Evolutionary conservation across 495 filamentous ascomycete species (phyloP), one percentile per base, ranked within the genome.

Genomic region (Cudoniella acicularis): DNA sequence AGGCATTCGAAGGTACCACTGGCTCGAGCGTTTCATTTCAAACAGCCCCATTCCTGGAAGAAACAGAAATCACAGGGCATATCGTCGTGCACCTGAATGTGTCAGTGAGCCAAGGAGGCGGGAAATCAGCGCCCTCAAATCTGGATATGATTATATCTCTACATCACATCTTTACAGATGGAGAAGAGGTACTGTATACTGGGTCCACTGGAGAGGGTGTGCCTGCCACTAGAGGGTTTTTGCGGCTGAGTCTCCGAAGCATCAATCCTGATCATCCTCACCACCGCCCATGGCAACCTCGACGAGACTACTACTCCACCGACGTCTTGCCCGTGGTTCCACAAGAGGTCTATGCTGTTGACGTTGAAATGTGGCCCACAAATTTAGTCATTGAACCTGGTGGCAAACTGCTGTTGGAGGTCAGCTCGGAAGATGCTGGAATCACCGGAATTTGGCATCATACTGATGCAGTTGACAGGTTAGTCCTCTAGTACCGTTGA

Each of bases 341-440:
- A 0, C 77, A 78, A 0, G 77, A 81, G 57, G 75, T 86, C 2
- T 87, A 88, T 56, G 67, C 66, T 0, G 81, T 87, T 0, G 83
- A 86, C 57, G 73, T 88, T 10, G 85, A 88, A 70, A 65, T 87
- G 2, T 87, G 84, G 85, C 85, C 85, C n/a, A 87, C 83, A 0
- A 85, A 85, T 65, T 81, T 85, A 0, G 75, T 88, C 1, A 74
- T 86, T 11, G 75, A 75, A 30, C 66, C 70, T 40, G 81, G 81
- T 0, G 74, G 72, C 0, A 75, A 70, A 63, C 61, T 86, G 26
- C 72, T 83, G 17, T 67, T 87, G 9, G 83, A 87, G 65, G 73
- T 87, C 8, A 56, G 72, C 1, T 75, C 72, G 57, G 81, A 79
- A 0, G 83, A 87, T 70, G 86, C 83, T 4, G 79, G 85, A 56